Base-by-base conservation (phyloP, 2,329 filamentous ascomycete genomes). In the Neodidymelliopsis sp. region DNA sequence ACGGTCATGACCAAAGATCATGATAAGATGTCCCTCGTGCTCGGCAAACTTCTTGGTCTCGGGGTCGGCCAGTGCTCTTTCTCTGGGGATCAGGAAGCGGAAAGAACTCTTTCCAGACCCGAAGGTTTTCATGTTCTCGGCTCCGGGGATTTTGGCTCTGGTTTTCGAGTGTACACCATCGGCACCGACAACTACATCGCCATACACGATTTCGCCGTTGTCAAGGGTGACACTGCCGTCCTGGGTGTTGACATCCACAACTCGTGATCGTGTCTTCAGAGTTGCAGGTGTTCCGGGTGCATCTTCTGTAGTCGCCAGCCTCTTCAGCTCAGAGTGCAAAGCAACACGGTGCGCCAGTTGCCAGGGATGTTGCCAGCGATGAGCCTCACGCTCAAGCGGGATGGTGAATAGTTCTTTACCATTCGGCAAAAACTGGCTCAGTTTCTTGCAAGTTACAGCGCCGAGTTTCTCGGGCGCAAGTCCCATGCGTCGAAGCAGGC, bases 101-200 rank as follows among this genome's bases (percentile, higher is more conserved):
- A 83, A 85, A 0, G 82, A 81, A 31, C 77, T 81, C 60, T 83
- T 83, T 2, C 82, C 82, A 3, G 77, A 79, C 2, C 74, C 71
- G 30, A 75, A 76, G 0, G 77, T 70, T 24, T 72, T 69, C 13
- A 75, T 56, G 4, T 68, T 60, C 24, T 51, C 57, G 30, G 54
- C 73, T 9, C 61, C 64, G 4, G 64, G 62, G 2, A 70, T 47
- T 2, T 39, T 41, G 1, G 45, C 29, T 13, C 67, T 37, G 1
- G 63, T 62, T n/a, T 68, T 67, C 29, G 76, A 76, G 57, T 77
- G 74, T 2, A 83, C 79, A 0, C 82, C 82, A 53, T 84, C 82
- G 0, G 81, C 82, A 2, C 80, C 82, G 3, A 84, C 54, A 2
- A 84, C 56, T 0, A 84, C 49, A 53, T 85, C 81, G 4, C 76